A percentile compares a stretch with the other conserved stretches of the same genome.
Evolutionary conservation across 768 basidiomycete genomes (phyloP).

Genomic region (Albatrellus ellisii): DNA sequence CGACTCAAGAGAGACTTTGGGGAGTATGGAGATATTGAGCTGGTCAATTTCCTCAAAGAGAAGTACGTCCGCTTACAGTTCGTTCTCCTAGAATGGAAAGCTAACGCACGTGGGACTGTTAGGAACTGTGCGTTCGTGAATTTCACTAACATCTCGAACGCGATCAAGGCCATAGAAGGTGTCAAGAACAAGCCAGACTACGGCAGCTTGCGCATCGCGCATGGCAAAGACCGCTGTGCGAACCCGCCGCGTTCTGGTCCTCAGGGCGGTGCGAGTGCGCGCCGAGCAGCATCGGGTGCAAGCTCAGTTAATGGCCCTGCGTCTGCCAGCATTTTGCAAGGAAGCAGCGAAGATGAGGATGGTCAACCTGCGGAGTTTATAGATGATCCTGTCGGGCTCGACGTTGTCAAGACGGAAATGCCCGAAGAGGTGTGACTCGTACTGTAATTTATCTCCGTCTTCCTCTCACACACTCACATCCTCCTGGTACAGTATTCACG

Average conservation of each 20-base stretch:
- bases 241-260: conserved; percentile 81
- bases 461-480: too few relatives aligned
- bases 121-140: conserved; percentile 96
- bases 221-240: conserved; percentile 93
- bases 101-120: conserved; percentile 1
- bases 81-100: neutral
- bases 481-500: too few relatives aligned
- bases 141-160: conserved; percentile 89
- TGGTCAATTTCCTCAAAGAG: conserved; percentile 91
- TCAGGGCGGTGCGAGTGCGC: conserved; percentile 46
- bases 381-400: too few relatives aligned
- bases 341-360: too few relatives aligned
- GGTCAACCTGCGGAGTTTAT: too few relatives aligned
- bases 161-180: conserved; percentile 96
- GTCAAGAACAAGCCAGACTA: conserved; percentile 91
- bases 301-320: conserved; percentile 26
- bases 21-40: conserved; percentile 93
- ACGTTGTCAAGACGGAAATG: too few relatives aligned
- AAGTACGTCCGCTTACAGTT: conserved; percentile 46
- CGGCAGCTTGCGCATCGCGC: conserved; percentile 75
- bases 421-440: too few relatives aligned
- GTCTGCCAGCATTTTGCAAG: too few relatives aligned
- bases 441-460: too few relatives aligned
- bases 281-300: conserved; percentile 35
- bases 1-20: conserved; percentile 87